A percentile compares a stretch with the other conserved stretches of the same genome.
These are phyloP conservation scores for Aegle marmelos DNA, from an alignment of 345 rosid species.

Conservation along the genomic window DNA sequence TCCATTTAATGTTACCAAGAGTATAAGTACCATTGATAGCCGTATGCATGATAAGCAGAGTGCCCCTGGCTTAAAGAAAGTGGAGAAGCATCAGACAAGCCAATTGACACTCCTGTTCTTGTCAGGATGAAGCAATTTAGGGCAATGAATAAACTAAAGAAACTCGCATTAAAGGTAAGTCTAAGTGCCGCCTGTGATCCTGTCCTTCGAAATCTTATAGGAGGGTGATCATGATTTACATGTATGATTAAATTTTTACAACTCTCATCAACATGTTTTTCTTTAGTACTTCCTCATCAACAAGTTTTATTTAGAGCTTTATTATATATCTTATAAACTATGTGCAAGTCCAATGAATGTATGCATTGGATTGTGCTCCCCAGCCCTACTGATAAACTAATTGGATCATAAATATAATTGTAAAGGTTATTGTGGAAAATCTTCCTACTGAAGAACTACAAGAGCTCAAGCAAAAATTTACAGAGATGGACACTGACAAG, in stretches of 20 bases:
- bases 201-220: background rate
- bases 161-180: constrained; percentile 81
- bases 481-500: constrained; percentile 79
- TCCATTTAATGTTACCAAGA: no score
- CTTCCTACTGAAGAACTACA: constrained; percentile 75
- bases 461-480: constrained; percentile 71
- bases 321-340: background rate
- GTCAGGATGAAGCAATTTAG: constrained; percentile 92
- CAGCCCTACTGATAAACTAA: background rate
- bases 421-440: constrained; percentile 79
- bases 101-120: constrained; percentile 84
- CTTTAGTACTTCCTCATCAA: background rate
- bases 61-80: constrained; percentile 73
- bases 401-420: background rate
- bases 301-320: background rate
- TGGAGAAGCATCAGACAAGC: constrained; percentile 84
- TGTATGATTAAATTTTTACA: no score
- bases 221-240: background rate
- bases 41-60: constrained; percentile 28
- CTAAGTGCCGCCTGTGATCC: background rate
- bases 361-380: background rate
- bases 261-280: background rate
- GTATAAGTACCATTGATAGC: background rate
- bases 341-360: no score
- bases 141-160: constrained; percentile 91